Base-by-base conservation (phyloP, 2,329 filamentous ascomycete genomes). In the Aureobasidium melanogenum region DNA sequence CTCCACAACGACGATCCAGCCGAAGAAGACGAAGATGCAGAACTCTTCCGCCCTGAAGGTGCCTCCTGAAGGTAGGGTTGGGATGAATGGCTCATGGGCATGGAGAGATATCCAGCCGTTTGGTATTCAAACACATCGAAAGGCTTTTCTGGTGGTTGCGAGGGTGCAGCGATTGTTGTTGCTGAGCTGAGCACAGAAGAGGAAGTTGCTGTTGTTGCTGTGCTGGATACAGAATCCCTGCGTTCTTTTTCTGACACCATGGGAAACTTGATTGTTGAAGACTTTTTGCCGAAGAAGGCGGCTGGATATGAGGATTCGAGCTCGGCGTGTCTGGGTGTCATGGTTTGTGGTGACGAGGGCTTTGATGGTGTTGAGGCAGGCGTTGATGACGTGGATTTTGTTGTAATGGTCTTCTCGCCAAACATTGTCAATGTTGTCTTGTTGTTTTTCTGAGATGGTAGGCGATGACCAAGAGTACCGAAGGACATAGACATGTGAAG, bases 41-140 rank as follows among this genome's bases (percentile, higher is more conserved):
- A 30, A 12, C 24, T 14, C 10, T 44, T 57, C 15, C 15, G 41
- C 41, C 32, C 47, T 10, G 43, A 58, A 14, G 41, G 34, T 2
- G 26, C 24, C 2, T 19, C 32, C 15, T 36, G 32, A 15, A 36
- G 36, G 5, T 54, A 41, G 3, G 51, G 51, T 30, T 56, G 52
- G 2, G 12, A 8, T 5, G 9, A 3, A 10, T 56, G 26, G n/a
- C 17, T 12, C 12, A 58, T n/a, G 1, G 55, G 43, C 55, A 47
- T 58, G 14, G 55, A 58, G 0, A 58, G 17, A 4, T 58, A 58
- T n/a, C 55, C 55, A 9, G 55, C 55, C 4, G 24, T 32, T 5
- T 47, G 55, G 9, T 58, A 47, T 6, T 58, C 55, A 24, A 58
- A 58, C 3, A 58, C 32, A 41, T 58, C 55, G 22, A 58, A 47